These are phyloP conservation scores for Monosporascus sp. DNA, from an alignment of 2,329 filamentous ascomycete species.

Conservation along the genomic window DNA sequence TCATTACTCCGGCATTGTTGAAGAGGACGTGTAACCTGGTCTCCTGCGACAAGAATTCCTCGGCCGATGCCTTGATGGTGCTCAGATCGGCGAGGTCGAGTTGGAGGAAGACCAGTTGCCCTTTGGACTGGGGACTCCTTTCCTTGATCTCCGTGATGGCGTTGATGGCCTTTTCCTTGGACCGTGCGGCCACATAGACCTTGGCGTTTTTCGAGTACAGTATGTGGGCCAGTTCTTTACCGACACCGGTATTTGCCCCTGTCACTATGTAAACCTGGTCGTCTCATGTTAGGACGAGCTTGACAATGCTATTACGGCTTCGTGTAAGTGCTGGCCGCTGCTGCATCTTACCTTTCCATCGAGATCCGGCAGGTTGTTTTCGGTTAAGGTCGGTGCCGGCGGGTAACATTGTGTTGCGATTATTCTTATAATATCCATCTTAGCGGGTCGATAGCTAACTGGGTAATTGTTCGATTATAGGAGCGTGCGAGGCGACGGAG, in stretches of 20 bases:
- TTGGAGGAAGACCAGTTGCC: background rate
- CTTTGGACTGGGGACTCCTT: background rate
- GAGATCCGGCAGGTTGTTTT: background rate
- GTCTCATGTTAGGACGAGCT: background rate
- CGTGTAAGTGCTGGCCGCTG: background rate
- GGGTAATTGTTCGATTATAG: too few relatives aligned
- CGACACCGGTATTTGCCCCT: background rate
- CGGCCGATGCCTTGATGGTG: background rate
- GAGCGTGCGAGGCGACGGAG: too few relatives aligned
- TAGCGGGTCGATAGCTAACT: too few relatives aligned
- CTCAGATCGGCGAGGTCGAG: conserved; percentile 4
- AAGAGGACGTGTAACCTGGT: conserved; percentile 4
- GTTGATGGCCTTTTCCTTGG: background rate
- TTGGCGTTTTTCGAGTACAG: background rate
- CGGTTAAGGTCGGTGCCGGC: background rate
- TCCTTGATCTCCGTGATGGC: background rate
- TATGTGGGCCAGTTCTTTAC: background rate
- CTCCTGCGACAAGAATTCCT: conserved; percentile 1
- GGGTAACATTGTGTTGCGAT: background rate
- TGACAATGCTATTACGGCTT: background rate
- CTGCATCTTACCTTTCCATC: background rate
- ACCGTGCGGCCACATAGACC: background rate
- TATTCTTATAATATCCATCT: background rate
- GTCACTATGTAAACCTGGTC: background rate
- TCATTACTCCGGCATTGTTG: conserved; percentile 4